These are phyloP conservation scores for Cytospora paraplurivora DNA, from an alignment of 2,329 filamentous ascomycete species.

Conservation along the genomic window DNA sequence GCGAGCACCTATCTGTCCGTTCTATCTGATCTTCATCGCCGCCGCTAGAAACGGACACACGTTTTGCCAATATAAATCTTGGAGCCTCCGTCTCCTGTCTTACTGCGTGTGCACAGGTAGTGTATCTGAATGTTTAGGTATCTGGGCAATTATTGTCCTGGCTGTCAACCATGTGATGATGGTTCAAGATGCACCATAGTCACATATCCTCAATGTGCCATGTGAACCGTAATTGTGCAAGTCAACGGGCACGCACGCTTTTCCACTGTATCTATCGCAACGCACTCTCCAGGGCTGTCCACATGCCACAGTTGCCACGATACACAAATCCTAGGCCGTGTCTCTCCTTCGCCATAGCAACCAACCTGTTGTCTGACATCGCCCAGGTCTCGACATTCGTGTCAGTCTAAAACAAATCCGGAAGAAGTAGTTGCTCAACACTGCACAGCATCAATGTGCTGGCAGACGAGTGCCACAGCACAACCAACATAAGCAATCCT, in stretches of 20 bases:
- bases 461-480: conserved; percentile 14
- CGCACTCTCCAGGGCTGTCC: not conserved
- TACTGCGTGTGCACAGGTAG: no score
- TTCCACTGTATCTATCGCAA: no score
- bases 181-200: no score
- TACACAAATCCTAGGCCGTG: not conserved
- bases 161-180: no score
- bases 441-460: conserved; percentile 15
- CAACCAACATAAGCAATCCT: conserved; percentile 18
- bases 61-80: not conserved
- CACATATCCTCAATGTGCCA: no score
- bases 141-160: no score
- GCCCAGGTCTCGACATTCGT: not conserved
- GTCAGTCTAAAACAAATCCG: not conserved
- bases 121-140: no score
- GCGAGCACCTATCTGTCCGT: not conserved
- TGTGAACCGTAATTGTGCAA: no score
- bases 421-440: conserved; percentile 10
- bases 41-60: conserved; percentile 8
- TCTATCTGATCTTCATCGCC: not conserved
- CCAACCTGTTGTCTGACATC: conserved; percentile 1
- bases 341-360: conserved; percentile 17
- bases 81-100: no score
- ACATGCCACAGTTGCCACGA: not conserved
- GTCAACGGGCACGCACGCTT: no score